Conservation (phyloP, 192 early-diverging fungal species). For the Jimgerdemannia flammicorona region DNA sequence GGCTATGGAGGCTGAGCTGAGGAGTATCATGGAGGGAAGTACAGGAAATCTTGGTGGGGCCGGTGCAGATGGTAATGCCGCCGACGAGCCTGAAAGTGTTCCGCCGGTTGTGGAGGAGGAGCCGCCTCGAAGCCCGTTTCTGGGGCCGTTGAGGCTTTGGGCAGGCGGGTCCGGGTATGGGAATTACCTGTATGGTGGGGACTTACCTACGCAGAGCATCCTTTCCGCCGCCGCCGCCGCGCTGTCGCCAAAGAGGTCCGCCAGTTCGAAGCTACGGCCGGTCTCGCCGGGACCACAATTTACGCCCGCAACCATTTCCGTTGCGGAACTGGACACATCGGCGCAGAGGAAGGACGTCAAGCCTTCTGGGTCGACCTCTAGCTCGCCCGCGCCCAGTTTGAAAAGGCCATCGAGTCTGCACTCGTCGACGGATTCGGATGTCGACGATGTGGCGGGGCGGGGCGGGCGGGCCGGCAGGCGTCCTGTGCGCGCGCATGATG, state of each 20-base stretch:
- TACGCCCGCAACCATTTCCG: no score
- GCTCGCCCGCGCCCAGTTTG: neutral
- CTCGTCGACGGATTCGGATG: neutral
- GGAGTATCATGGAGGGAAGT: slow-evolving; percentile 44
- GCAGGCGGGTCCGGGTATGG: neutral
- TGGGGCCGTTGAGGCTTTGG: neutral
- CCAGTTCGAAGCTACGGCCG: neutral
- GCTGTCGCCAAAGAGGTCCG: neutral
- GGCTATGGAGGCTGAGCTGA: slow-evolving; percentile 47
- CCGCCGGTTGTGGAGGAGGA: neutral
- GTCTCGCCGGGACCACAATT: neutral
- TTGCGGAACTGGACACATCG: no score
- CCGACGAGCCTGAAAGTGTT: neutral
- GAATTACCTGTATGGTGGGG: neutral
- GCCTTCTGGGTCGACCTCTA: neutral
- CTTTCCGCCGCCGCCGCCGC: neutral
- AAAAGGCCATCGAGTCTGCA: neutral
- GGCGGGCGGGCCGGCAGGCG: no score
- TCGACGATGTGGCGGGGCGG: neutral
- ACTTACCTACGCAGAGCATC: neutral
- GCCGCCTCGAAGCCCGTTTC: neutral
- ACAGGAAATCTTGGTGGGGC: neutral
- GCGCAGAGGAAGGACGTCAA: no score
- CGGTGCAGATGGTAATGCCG: neutral
- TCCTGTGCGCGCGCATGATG: neutral